A percentile compares a stretch with the other conserved stretches of the same genome.
phyloP scores from a whole-genome alignment of 805 yeast species.

The Kodamaea leandrae region DNA sequence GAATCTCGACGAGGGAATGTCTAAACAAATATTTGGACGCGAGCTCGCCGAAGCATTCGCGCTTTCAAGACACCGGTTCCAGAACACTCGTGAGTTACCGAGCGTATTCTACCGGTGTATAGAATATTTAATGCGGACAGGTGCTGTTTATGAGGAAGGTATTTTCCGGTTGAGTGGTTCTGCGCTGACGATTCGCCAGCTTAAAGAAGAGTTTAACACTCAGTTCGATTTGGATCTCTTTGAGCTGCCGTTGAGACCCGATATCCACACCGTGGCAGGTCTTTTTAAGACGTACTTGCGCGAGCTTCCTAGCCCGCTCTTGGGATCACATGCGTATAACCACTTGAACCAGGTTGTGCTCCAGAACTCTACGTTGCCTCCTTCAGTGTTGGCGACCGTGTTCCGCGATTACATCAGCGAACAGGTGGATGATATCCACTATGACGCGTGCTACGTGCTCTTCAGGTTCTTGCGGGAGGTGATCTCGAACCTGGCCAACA shows the following conservation, averaged over 20 bases:
- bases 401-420: slow-evolving; percentile 34
- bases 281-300: slow-evolving; percentile 78
- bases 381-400: slow-evolving; percentile 24
- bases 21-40: slow-evolving; percentile 61
- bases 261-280: slow-evolving; percentile 86
- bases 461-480: slow-evolving; percentile 67
- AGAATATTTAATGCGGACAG: slow-evolving; percentile 58
- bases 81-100: slow-evolving; percentile 54
- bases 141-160: slow-evolving; percentile 86
- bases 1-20: slow-evolving; percentile 31
- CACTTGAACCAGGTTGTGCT: slow-evolving; percentile 26
- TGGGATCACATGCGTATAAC: slow-evolving; percentile 49
- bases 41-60: slow-evolving; percentile 51
- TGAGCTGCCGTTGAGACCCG: slow-evolving; percentile 47
- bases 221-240: slow-evolving; percentile 68
- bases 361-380: slow-evolving; percentile 13
- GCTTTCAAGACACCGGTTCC: slow-evolving; percentile 47
- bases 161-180: slow-evolving; percentile 90
- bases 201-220: slow-evolving; percentile 67
- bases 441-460: slow-evolving; percentile 60
- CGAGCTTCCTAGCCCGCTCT: slow-evolving; percentile 66
- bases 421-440: slow-evolving; percentile 53
- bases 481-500: slow-evolving; percentile 54
- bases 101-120: slow-evolving; percentile 75
- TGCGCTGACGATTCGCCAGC: slow-evolving; percentile 64